These are phyloP conservation scores for Mycena vulgaris DNA, from an alignment of 768 basidiomycete species.

Conservation along the genomic window DNA sequence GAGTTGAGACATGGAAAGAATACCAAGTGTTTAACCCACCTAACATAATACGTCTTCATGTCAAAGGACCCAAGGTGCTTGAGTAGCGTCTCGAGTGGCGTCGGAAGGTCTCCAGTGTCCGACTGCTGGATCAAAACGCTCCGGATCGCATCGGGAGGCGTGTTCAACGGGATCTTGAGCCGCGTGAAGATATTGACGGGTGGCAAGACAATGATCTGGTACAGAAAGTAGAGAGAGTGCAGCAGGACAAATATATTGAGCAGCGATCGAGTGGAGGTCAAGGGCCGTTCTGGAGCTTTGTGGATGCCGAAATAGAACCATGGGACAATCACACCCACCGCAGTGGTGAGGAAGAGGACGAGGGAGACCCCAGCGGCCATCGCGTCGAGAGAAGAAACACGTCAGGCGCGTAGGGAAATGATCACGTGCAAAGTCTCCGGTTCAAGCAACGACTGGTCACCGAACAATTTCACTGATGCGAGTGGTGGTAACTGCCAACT, in stretches of 20 bases:
- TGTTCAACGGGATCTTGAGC: constrained; percentile 69
- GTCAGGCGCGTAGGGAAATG: not conserved
- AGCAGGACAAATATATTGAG: constrained; percentile 60
- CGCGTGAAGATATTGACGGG: constrained; percentile 76
- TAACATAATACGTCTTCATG: constrained; percentile 69
- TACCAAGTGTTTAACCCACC: constrained; percentile 54
- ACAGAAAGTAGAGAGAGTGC: constrained; percentile 67
- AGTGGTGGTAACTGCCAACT: too few relatives aligned
- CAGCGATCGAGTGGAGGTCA: constrained; percentile 41
- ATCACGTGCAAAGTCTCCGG: constrained; percentile 17
- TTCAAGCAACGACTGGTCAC: too few relatives aligned
- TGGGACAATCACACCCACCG: constrained; percentile 23
- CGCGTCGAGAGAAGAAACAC: constrained; percentile 29
- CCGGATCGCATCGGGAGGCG: constrained; percentile 67
- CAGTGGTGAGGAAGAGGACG: constrained; percentile 25
- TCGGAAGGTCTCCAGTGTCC: constrained; percentile 59
- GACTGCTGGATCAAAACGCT: constrained; percentile 60
- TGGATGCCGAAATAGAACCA: constrained; percentile 37
- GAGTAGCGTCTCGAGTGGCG: constrained; percentile 67
- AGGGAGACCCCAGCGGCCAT: constrained; percentile 39
- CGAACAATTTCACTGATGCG: too few relatives aligned
- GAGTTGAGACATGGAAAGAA: not conserved
- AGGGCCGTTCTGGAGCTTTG: constrained; percentile 26
- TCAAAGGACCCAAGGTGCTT: constrained; percentile 71
- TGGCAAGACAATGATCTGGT: constrained; percentile 60